These are phyloP conservation scores for Lablab purpureus DNA, from an alignment of 306 rosid genomes.

Conservation along the genomic window DNA sequence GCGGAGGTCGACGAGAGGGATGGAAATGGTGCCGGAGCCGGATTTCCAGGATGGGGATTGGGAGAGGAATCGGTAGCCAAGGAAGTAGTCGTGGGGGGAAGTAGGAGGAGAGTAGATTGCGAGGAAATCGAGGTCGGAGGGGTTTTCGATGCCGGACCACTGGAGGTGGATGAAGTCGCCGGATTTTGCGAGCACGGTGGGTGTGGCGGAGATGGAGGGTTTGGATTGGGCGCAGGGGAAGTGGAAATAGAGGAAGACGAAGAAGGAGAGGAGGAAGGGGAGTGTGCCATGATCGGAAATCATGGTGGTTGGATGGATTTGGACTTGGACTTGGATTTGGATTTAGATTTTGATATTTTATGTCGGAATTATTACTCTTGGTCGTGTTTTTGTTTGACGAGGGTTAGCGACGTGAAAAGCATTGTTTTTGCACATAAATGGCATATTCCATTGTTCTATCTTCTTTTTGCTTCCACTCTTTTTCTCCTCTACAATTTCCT, in stretches of 20 bases:
- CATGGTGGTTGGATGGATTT: background rate
- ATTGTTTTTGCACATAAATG: background rate
- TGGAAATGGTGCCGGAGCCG: slow-evolving; percentile 69
- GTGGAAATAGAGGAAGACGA: background rate
- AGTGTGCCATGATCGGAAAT: background rate
- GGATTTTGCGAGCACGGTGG: slow-evolving; percentile 63
- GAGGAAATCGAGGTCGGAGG: slow-evolving; percentile 81
- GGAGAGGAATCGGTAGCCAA: slow-evolving; percentile 82
- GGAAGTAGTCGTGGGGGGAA: slow-evolving; percentile 63
- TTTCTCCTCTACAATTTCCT: no score
- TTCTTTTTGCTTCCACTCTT: background rate
- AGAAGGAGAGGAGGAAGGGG: background rate
- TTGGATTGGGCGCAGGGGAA: slow-evolving; percentile 43
- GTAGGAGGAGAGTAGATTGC: slow-evolving; percentile 84
- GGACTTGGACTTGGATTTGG: background rate
- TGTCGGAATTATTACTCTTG: no score
- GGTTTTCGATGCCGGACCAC: slow-evolving; percentile 75
- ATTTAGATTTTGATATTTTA: no score
- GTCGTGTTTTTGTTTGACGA: no score
- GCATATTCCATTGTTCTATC: background rate
- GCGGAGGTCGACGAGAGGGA: slow-evolving; percentile 80
- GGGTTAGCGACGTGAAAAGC: background rate
- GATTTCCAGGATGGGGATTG: slow-evolving; percentile 65
- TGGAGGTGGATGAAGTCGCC: slow-evolving; percentile 61
- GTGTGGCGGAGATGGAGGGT: slow-evolving; percentile 51